Evolutionary conservation across 148 eudicot genomes (phyloP).

Genomic region (Cornus controversa): DNA sequence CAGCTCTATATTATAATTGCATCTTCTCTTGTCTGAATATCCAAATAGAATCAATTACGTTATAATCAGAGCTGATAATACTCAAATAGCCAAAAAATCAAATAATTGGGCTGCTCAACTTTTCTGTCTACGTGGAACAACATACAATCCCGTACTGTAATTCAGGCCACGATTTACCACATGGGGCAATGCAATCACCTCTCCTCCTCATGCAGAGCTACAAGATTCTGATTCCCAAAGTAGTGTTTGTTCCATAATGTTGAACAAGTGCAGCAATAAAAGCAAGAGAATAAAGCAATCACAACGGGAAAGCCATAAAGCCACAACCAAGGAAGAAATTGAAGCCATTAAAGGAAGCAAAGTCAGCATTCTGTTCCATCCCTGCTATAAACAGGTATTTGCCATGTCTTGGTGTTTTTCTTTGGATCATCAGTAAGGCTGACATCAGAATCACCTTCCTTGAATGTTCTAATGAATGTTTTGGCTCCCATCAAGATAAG

Average conservation of each 20-base stretch:
- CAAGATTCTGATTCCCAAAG: neutral
- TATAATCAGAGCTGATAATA: neutral
- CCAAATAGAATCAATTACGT: neutral
- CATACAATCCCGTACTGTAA: neutral
- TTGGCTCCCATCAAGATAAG: slow-evolving; percentile 85
- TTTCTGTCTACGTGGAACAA: neutral
- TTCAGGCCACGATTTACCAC: neutral
- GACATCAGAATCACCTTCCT: slow-evolving; percentile 66
- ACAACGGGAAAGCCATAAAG: neutral
- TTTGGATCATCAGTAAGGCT: slow-evolving; percentile 89
- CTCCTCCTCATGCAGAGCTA: slow-evolving; percentile 1
- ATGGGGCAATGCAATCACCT: neutral
- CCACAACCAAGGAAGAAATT: neutral
- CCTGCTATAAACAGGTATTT: slow-evolving; percentile 60
- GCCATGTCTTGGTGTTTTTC: slow-evolving; percentile 78
- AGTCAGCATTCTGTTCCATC: slow-evolving; percentile 52
- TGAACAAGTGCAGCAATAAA: neutral
- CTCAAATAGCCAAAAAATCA: neutral
- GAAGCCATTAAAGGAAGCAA: neutral
- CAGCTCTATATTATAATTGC: neutral
- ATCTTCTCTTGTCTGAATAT: neutral
- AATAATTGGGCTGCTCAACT: neutral
- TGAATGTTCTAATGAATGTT: slow-evolving; percentile 71
- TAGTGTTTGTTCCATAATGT: neutral
- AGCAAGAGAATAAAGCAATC: slow-evolving; percentile 11